phyloP scores from a whole-genome alignment of 805 yeast genomes.

The Metschnikowia arizonensis region DNA sequence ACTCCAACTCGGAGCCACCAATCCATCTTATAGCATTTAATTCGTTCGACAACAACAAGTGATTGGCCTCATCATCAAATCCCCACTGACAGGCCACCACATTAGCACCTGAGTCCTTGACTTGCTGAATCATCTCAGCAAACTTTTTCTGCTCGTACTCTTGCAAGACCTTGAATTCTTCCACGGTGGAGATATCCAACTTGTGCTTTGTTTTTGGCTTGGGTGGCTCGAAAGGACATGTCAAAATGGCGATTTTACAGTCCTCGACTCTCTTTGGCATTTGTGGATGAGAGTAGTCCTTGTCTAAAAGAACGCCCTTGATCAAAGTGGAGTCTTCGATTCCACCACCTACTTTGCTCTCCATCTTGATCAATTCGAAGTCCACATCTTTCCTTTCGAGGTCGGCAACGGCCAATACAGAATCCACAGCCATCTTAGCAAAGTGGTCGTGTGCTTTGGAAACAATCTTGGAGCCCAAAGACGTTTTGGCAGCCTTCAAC shows the following conservation, averaged over 20 bases:
- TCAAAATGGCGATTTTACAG: slow-evolving; percentile 88
- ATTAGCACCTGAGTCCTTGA: slow-evolving; percentile 89
- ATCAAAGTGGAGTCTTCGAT: slow-evolving; percentile 80
- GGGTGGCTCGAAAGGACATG: slow-evolving; percentile 99
- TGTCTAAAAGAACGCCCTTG: slow-evolving; percentile 89
- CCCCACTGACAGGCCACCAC: slow-evolving; percentile 99
- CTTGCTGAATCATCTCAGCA: slow-evolving; percentile 80
- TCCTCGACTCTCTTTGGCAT: slow-evolving; percentile 81
- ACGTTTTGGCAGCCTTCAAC: slow-evolving; percentile 89
- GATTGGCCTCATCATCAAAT: slow-evolving; percentile 97
- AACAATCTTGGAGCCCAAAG: slow-evolving; percentile 92
- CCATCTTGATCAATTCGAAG: slow-evolving; percentile 92
- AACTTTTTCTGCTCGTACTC: slow-evolving; percentile 89
- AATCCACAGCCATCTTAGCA: slow-evolving; percentile 96
- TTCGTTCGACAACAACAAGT: slow-evolving; percentile 77
- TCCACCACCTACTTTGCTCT: slow-evolving; percentile 94
- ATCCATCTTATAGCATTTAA: slow-evolving; percentile 99
- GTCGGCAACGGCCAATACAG: slow-evolving; percentile 89
- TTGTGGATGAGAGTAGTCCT: slow-evolving; percentile 97
- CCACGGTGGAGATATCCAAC: slow-evolving; percentile 87
- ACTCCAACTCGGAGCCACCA: slow-evolving; percentile 94
- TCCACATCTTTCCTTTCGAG: slow-evolving; percentile 91
- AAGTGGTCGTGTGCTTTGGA: slow-evolving; percentile 90
- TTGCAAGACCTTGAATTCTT: slow-evolving; percentile 88
- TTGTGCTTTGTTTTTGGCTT: slow-evolving; percentile 98